Evolutionary conservation across 441 rosid species (phyloP).

Genomic region (Gossypium schwendimanii): DNA sequence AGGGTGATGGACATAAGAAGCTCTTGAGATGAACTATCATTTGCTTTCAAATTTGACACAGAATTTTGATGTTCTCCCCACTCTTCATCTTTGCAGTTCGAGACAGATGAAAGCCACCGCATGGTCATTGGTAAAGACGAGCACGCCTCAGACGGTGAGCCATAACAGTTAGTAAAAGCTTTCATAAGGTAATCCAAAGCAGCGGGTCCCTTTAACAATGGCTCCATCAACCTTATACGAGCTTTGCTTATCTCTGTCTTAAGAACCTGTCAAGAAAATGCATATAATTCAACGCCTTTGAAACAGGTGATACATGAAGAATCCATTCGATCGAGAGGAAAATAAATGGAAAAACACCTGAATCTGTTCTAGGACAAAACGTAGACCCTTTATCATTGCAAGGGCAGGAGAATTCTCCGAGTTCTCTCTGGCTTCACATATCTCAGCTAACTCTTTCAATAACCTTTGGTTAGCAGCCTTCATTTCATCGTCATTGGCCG

Average conservation of each 20-base stretch:
- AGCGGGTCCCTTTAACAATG: slow-evolving; percentile 73
- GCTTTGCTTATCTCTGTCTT: slow-evolving; percentile 71
- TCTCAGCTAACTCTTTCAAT: slow-evolving; percentile 52
- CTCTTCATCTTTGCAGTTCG: slow-evolving; percentile 44
- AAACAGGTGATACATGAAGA: background rate
- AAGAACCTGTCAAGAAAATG: slow-evolving; percentile 36
- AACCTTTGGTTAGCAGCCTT: slow-evolving; percentile 42
- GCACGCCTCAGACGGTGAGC: slow-evolving; percentile 38
- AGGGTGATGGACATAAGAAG: slow-evolving; percentile 45
- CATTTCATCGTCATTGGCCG: slow-evolving; percentile 61
- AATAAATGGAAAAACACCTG: slow-evolving; percentile 39
- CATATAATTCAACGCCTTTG: background rate
- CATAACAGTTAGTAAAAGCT: slow-evolving; percentile 57
- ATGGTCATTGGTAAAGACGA: slow-evolving; percentile 47
- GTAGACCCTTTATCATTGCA: slow-evolving; percentile 73
- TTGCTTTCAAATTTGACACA: slow-evolving; percentile 36
- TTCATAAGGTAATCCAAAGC: slow-evolving; percentile 66
- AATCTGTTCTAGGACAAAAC: slow-evolving; percentile 79
- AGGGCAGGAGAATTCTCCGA: slow-evolving; percentile 41
- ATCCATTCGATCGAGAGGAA: background rate
- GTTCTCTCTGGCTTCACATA: slow-evolving; percentile 39
- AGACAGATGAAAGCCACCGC: slow-evolving; percentile 57
- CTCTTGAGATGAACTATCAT: slow-evolving; percentile 32
- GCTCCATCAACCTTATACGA: slow-evolving; percentile 65
- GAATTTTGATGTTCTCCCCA: slow-evolving; percentile 61